Base-by-base conservation (phyloP, 2,329 filamentous ascomycete species). In the Exophiala sideris region DNA sequence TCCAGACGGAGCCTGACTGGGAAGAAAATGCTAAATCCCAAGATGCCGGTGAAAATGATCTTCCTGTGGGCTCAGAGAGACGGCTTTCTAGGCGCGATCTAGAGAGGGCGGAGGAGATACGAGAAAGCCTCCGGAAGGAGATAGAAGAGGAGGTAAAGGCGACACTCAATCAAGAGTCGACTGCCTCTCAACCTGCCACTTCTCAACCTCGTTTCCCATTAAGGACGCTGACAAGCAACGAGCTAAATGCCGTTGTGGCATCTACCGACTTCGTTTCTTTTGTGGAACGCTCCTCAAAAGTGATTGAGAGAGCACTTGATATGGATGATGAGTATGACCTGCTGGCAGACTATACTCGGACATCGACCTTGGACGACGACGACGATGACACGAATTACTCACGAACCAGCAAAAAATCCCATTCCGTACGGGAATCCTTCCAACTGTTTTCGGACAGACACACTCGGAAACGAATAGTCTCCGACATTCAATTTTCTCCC, bases 401-500 rank as follows among this genome's bases (percentile, higher is more conserved):
- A 46, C 56, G 62, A 48, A 54, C 45, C 16, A 55, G 45, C 39
- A 64, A 58, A 48, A 63, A 63, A 40, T 55, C 63, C n/a, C 59
- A 63, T 44, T 61, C 57, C 12, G 24, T 78, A 42, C 92, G 89
- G 69, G 91, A 99, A 71, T 79, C 96, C 45, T 86, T 88, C 34
- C 92, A 96, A 66, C 96, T 97, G 71, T 96, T 89, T 73, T 91
- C 96, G 67, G 88, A 95, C 57, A 83, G 91, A 68, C 96, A 92
- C 88, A 95, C 90, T 67, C 95, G 95, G 77, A 96, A 96, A 76
- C 86, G 91, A 61, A 96, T 96, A 88, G 87, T 99, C 68, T 96
- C 89, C 69, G 88, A 91, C 65, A 85, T 99, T 64, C 89, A 92
- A 73, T 99, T 96, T 73, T 97, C 92, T 41, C 88, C 90, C 14